A percentile compares a stretch with the other conserved stretches of the same genome.
Evolutionary conservation across 139 green algal genomes (phyloP).

Genomic region (Tetraselmis striata): DNA sequence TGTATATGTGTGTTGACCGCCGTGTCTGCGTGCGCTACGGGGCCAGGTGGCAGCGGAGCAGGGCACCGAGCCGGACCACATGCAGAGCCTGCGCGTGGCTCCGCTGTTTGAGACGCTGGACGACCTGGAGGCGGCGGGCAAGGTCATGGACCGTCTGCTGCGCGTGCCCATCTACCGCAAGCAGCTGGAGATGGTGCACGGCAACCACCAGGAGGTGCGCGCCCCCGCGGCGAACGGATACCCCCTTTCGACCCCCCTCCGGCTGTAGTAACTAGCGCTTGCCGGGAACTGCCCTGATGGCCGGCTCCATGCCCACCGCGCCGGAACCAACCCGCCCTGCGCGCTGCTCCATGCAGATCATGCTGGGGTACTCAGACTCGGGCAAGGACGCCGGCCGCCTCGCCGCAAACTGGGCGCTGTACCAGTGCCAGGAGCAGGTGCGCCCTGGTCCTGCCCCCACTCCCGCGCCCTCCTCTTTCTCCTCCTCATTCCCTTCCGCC

Average conservation of each 20-base stretch:
- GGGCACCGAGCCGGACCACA: constrained; percentile 23
- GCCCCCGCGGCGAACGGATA: too few relatives aligned
- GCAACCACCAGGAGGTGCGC: constrained; percentile 56
- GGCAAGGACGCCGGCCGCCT: constrained; percentile 95
- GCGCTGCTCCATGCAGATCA: too few relatives aligned
- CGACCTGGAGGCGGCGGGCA: constrained; percentile 66
- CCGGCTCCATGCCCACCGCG: too few relatives aligned
- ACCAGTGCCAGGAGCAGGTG: constrained; percentile 53
- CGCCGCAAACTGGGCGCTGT: constrained; percentile 87
- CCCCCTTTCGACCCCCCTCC: too few relatives aligned
- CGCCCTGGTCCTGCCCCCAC: constrained; percentile 20
- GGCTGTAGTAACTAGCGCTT: too few relatives aligned
- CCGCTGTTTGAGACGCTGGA: constrained; percentile 95
- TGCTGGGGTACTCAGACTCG: constrained; percentile 96
- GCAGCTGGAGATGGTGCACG: constrained; percentile 40
- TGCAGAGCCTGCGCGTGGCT: constrained; percentile 68
- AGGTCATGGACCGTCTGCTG: constrained; percentile 39
- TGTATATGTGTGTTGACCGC: too few relatives aligned
- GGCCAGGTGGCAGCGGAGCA: constrained; percentile 24
- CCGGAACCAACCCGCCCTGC: too few relatives aligned
- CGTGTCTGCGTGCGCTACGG: too few relatives aligned
- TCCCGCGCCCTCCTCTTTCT: neutral
- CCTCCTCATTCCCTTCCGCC: too few relatives aligned
- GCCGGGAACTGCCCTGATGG: too few relatives aligned
- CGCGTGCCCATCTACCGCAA: constrained; percentile 39